A percentile compares a stretch with the other conserved stretches of the same genome.
These are phyloP conservation scores for Xerocomellus chrysenteron DNA, from an alignment of 768 basidiomycete genomes.

Conservation along the genomic window DNA sequence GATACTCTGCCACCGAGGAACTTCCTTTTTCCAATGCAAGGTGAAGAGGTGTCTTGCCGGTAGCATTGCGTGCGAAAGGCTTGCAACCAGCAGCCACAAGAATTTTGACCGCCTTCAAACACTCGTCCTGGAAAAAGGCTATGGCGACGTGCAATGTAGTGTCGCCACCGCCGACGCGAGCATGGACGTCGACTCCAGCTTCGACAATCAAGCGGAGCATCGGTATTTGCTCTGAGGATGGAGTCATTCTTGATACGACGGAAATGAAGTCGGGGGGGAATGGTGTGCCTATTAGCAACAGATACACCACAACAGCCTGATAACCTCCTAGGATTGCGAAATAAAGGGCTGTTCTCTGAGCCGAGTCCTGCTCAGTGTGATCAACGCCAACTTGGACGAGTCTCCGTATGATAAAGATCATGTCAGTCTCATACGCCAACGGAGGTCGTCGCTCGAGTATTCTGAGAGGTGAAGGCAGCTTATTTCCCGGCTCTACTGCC, in stretches of 20 bases:
- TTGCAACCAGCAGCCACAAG: conserved; percentile 1
- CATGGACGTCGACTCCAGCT: neutral
- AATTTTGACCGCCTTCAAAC: neutral
- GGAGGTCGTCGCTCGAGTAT: conserved; percentile 3
- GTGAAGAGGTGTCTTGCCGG: neutral
- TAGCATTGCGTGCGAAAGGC: neutral
- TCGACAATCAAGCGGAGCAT: neutral
- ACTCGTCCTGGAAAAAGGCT: neutral
- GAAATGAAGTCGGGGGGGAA: neutral
- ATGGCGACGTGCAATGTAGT: neutral
- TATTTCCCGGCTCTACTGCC: conserved; percentile 1
- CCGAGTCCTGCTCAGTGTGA: neutral
- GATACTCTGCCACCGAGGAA: neutral
- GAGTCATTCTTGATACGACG: neutral
- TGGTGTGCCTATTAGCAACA: neutral
- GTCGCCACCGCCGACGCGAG: neutral
- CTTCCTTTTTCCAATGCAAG: neutral
- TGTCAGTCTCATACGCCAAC: conserved; percentile 2
- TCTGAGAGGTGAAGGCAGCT: neutral
- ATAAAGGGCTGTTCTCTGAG: neutral
- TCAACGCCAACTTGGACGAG: conserved; percentile 4
- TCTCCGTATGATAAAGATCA: conserved; percentile 6
- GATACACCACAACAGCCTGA: neutral
- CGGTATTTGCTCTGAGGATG: neutral
- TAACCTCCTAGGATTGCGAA: conserved; percentile 4